Percentiles rank a stretch among this genome's conserved stretches.
Conservation (phyloP, 164 flowering plant species). For the Vitis labrusca region DNA sequence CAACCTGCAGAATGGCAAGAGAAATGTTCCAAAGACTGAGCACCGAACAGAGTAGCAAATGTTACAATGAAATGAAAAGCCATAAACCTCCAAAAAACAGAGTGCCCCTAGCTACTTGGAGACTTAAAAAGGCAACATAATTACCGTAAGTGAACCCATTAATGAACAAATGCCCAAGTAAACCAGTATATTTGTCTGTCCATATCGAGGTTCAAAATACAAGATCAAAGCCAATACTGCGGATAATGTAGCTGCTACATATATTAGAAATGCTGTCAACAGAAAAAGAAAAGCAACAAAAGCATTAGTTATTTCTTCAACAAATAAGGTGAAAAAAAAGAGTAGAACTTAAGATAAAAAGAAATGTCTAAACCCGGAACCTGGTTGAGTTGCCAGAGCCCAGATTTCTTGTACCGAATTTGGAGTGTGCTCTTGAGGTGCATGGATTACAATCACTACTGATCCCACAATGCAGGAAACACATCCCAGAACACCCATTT, state of each 20-base stretch:
- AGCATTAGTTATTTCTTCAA: conserved; percentile 2
- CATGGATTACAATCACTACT: conserved; percentile 92
- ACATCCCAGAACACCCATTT: conserved; percentile 81
- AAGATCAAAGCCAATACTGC: conserved; percentile 60
- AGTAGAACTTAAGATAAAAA: background rate
- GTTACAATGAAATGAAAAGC: background rate
- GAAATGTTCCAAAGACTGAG: conserved; percentile 4
- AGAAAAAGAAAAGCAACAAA: conserved; percentile 9
- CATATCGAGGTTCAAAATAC: conserved; percentile 85
- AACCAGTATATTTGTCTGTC: conserved; percentile 82
- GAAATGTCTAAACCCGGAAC: conserved; percentile 26
- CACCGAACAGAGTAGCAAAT: background rate
- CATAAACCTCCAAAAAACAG: background rate
- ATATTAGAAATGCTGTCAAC: conserved; percentile 71
- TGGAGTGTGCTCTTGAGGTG: conserved; percentile 80
- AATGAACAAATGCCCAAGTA: conserved; percentile 92
- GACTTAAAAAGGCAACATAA: conserved; percentile 4
- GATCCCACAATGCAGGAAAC: conserved; percentile 89
- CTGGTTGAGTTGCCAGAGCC: conserved; percentile 85
- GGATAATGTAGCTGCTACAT: conserved; percentile 59
- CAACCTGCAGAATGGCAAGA: conserved; percentile 47
- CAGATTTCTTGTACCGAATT: conserved; percentile 81
- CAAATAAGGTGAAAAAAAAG: background rate
- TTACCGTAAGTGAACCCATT: conserved; percentile 88
- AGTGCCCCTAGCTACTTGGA: background rate